Evolutionary conservation across 805 yeast species (phyloP).

Genomic region (Saturnispora kantuleensis): DNA sequence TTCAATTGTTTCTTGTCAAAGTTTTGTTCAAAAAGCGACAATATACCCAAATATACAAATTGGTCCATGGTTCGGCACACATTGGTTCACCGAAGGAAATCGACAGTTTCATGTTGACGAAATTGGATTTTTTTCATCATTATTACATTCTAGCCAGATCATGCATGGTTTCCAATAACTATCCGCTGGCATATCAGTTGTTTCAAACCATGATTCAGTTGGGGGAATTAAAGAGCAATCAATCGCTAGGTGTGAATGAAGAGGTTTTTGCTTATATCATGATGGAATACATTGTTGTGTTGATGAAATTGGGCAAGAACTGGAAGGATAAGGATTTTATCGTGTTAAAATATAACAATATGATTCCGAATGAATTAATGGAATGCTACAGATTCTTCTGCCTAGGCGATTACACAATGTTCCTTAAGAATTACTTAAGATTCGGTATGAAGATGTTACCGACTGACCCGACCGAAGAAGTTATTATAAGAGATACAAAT

Average conservation of each 20-base stretch:
- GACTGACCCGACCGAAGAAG: not conserved
- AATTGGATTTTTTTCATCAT: slow-evolving; percentile 11
- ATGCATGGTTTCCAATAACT: slow-evolving; percentile 12
- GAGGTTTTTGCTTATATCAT: slow-evolving; percentile 8
- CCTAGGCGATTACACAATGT: not conserved
- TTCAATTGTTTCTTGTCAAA: slow-evolving; percentile 8
- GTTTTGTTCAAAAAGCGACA: slow-evolving; percentile 5
- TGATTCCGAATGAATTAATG: not conserved
- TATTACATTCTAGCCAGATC: slow-evolving; percentile 15
- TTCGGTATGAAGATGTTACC: slow-evolving; percentile 1
- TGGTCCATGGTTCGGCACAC: not conserved
- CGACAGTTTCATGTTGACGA: slow-evolving; percentile 11
- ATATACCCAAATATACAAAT: slow-evolving; percentile 5
- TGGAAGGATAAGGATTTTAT: slow-evolving; percentile 1
- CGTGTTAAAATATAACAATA: not conserved
- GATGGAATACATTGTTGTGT: slow-evolving; percentile 13
- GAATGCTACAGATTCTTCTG: slow-evolving; percentile 1
- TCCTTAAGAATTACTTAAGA: not conserved
- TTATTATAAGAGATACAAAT: not conserved
- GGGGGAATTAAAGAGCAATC: slow-evolving; percentile 3
- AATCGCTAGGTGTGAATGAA: not conserved
- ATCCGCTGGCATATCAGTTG: slow-evolving; percentile 14
- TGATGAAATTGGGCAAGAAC: slow-evolving; percentile 6
- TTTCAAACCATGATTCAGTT: slow-evolving; percentile 16
- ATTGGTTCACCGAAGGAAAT: slow-evolving; percentile 10